Base-by-base conservation (phyloP, 495 filamentous ascomycete genomes). In the Ascobolus immersus region DNA sequence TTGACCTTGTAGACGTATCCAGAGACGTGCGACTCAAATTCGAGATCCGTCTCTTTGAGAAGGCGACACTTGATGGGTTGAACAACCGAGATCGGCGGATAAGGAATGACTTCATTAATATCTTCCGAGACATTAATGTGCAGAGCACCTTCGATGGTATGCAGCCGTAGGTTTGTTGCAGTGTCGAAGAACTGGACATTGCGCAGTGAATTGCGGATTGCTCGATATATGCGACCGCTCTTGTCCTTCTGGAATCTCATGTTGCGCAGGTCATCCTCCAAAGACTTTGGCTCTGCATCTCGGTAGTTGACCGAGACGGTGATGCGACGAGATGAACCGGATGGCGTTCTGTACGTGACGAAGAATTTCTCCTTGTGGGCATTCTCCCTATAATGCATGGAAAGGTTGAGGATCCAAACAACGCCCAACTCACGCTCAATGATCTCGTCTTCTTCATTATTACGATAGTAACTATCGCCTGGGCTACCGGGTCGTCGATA, bases 101-200 rank as follows among this genome's bases (percentile, higher is more conserved):
- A 94, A 3, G 67, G 67, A 34, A 94, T 86, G 32, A 80, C 91
- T 52, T 96, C 86, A 48, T 93, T 86, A 30, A 80, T 65, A 52
- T 96, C 86, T 51, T 94, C 86, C n/a, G 84, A 89, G 29, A 96
- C 86, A 50, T 94, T 86, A 14, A 96, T 81, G 54, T 96, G 86
- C 31, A 96, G 59, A 30, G 80, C 67, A 17, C 79, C 79, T 28
- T 91, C 77, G 24, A 66, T 71, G 1, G 86, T 96, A 50, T 92
- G 71, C 11, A 96, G 59, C 50, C 92, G 94, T 28, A 96, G 62
- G 47, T 96, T 96, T 13, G 89, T 96, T 20, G 93, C 86, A 4
- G 78, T 89, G 39, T 79, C 65, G 53, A 89, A 94, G 50, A 91
- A 96, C 44, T 90, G 76, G 27, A 96, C 93, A 33, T 86, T 79